Conservation (phyloP, 108 stramenopile genomes). For the Fistulifera solaris region DNA sequence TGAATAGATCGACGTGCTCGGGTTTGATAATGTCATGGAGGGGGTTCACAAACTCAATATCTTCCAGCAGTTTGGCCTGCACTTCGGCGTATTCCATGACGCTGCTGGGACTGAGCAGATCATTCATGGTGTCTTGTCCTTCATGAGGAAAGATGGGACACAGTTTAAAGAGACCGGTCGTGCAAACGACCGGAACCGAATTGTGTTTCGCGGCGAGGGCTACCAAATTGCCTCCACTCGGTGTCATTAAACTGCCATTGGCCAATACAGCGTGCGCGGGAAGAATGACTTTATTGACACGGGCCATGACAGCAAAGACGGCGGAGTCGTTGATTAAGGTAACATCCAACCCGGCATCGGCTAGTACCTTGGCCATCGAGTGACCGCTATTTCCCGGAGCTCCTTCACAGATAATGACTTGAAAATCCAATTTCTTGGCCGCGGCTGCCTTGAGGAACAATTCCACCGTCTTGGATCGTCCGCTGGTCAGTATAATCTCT, state of each 20-base stretch:
- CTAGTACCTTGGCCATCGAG: constrained; percentile 75
- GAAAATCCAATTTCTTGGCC: constrained; percentile 82
- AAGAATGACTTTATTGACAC: constrained; percentile 92
- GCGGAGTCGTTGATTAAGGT: constrained; percentile 46
- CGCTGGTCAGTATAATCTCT: constrained; percentile 89
- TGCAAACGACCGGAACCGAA: constrained; percentile 87
- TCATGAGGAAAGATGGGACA: constrained; percentile 97
- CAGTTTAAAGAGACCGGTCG: constrained; percentile 94
- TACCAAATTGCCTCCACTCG: constrained; percentile 84
- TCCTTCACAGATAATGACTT: constrained; percentile 91
- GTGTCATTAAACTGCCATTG: constrained; percentile 91
- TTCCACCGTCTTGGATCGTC: constrained; percentile 76
- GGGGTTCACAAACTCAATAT: constrained; percentile 89
- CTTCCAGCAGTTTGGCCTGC: constrained; percentile 34
- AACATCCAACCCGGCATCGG: constrained; percentile 64
- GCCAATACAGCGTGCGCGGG: constrained; percentile 95
- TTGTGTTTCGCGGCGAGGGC: constrained; percentile 90
- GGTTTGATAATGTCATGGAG: constrained; percentile 93
- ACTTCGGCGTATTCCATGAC: constrained; percentile 54
- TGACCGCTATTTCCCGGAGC: constrained; percentile 82
- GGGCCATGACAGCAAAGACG: constrained; percentile 67
- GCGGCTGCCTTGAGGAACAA: constrained; percentile 79
- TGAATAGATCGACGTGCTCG: constrained; percentile 83
- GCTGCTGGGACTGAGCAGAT: constrained; percentile 66
- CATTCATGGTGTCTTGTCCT: constrained; percentile 89